Base-by-base conservation (phyloP, 139 green algal genomes). In the Pleodorina starrii region DNA sequence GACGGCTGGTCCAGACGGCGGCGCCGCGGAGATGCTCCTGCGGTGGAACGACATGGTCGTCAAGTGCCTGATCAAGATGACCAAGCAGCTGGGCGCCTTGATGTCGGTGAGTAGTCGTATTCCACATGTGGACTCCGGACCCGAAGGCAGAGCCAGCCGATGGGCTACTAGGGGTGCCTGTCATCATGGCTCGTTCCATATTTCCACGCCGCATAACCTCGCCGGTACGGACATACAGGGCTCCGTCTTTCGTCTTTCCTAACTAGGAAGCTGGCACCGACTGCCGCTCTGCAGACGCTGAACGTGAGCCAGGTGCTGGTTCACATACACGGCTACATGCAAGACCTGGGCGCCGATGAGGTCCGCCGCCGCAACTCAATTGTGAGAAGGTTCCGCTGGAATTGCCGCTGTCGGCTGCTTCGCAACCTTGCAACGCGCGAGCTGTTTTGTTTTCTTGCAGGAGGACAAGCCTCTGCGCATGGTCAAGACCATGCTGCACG, bases 21-120 rank as follows among this genome's bases (percentile, higher is more conserved):
- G 32, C 42, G 72, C 57, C 21, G 25, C 44, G 23, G 74, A 88
- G 80, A 77, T 91, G 75, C 84, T 90, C 57, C 27, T 87, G 29
- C 69, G 66, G 50, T 98, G 97, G 93, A 92, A 91, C 43, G 96
- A 98, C 73, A 94, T 99, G 77, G 94, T 98, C 25, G 96, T 99
- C 69, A 99, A 99, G 92, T 99, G 98, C 96, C 94, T 99, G 12
- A 99, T 99, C 89, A 99, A 99, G 92, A 95, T 98, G 63, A 99
- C 97, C 32, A 99, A 99, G 93, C 90, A 92, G 9, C 92, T 96
- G 63, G 87, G 71, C 10, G 66, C 35, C 19, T 86, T 90, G 43
- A 91, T 96, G 29, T 76, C 96, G 83, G 94, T 96, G 84, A 40
- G 72, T 71, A n/a, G 16, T 35, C 21, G 59, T 11, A n/a, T 71